Evolutionary conservation across 2,329 filamentous ascomycete species (phyloP).

Genomic region (Xylaria multiplex): DNA sequence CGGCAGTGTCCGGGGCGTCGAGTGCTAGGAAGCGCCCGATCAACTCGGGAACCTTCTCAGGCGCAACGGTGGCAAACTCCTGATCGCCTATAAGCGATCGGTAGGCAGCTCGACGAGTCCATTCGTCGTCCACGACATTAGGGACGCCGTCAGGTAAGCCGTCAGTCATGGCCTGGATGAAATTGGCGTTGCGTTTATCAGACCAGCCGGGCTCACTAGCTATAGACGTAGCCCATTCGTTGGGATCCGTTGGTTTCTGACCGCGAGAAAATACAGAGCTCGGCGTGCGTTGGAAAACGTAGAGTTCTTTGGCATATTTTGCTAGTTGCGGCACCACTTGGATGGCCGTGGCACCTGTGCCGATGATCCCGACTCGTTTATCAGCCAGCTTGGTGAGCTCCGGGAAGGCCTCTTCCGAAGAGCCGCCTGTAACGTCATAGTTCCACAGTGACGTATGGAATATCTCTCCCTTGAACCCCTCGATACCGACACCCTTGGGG

Average conservation of each 20-base stretch:
- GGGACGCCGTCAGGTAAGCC: constrained; percentile 33
- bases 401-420: constrained; percentile 48
- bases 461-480: constrained; percentile 54
- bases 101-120: constrained; percentile 55
- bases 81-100: constrained; percentile 52
- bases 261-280: constrained; percentile 41
- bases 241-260: constrained; percentile 49
- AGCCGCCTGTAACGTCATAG: constrained; percentile 56
- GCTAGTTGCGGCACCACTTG: constrained; percentile 58
- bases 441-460: constrained; percentile 61
- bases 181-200: constrained; percentile 56
- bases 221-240: constrained; percentile 52
- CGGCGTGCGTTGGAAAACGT: constrained; percentile 68
- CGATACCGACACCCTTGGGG: constrained; percentile 53
- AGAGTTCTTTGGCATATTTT: constrained; percentile 60
- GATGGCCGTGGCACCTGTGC: constrained; percentile 61
- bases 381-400: constrained; percentile 57
- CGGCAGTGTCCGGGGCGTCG: constrained; percentile 56
- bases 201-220: constrained; percentile 60
- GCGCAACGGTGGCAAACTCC: constrained; percentile 46
- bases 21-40: constrained; percentile 51
- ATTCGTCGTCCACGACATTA: constrained; percentile 62
- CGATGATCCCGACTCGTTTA: constrained; percentile 60
- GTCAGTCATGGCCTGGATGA: constrained; percentile 52
- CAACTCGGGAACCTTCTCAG: constrained; percentile 52